Percentiles rank a stretch among this genome's conserved stretches.
These are phyloP conservation scores for Rosa rugosa DNA, from an alignment of 306 rosid species.

Conservation along the genomic window DNA sequence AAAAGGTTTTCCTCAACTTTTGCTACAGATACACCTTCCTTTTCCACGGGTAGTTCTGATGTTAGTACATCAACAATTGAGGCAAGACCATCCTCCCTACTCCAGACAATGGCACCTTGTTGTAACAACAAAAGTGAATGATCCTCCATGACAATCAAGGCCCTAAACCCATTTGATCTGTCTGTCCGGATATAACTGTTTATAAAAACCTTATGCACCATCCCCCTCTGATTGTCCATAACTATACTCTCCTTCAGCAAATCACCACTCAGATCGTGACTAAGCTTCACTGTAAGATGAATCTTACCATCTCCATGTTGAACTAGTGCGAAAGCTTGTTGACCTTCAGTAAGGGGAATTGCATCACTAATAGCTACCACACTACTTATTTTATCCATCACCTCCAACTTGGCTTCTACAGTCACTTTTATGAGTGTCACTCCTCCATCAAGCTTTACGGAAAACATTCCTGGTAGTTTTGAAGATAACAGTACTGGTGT, in stretches of 20 bases:
- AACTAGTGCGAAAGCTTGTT: slow-evolving; percentile 69
- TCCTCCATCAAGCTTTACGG: slow-evolving; percentile 48
- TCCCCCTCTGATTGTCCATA: slow-evolving; percentile 71
- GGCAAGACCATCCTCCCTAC: slow-evolving; percentile 98
- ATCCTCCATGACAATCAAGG: slow-evolving; percentile 91
- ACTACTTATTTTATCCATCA: slow-evolving; percentile 60
- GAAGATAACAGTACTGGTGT: slow-evolving; percentile 59
- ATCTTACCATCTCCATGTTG: slow-evolving; percentile 62
- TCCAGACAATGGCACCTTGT: slow-evolving; percentile 96
- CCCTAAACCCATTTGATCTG: slow-evolving; percentile 88
- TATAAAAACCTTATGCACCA: slow-evolving; percentile 67
- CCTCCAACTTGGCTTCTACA: slow-evolving; percentile 62
- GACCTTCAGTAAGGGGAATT: slow-evolving; percentile 67
- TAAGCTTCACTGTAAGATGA: slow-evolving; percentile 62
- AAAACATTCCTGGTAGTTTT: slow-evolving; percentile 69
- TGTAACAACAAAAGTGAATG: slow-evolving; percentile 86
- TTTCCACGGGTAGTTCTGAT: slow-evolving; percentile 88
- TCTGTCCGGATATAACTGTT: slow-evolving; percentile 86
- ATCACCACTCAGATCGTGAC: slow-evolving; percentile 59
- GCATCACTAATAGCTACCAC: slow-evolving; percentile 67
- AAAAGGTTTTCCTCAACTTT: slow-evolving; percentile 93
- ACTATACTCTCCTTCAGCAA: slow-evolving; percentile 69
- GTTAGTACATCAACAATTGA: slow-evolving; percentile 80
- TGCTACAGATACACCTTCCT: slow-evolving; percentile 80
- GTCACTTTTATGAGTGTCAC: slow-evolving; percentile 54